A percentile compares a stretch with the other conserved stretches of the same genome.
Conservation (phyloP, 2,329 filamentous ascomycete genomes). For the Bertia moriformis region DNA sequence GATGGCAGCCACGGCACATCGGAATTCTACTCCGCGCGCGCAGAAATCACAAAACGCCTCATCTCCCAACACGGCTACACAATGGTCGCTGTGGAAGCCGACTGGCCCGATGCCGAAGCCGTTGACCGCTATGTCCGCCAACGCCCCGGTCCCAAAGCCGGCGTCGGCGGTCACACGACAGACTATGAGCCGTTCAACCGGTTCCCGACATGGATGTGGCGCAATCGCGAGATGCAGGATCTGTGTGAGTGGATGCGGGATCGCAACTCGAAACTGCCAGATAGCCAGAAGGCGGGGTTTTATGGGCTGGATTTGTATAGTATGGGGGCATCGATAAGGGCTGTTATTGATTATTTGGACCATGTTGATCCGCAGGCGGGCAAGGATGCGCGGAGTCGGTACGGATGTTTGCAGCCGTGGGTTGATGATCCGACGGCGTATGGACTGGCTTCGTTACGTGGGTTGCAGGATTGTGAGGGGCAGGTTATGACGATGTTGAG, state of each 20-base stretch:
- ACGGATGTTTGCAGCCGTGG: constrained; percentile 30
- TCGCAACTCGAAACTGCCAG: constrained; percentile 15
- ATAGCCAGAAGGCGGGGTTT: constrained; percentile 16
- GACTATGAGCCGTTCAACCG: constrained; percentile 20
- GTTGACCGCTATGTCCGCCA: constrained; percentile 33
- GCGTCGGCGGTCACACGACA: constrained; percentile 9
- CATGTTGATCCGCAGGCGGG: constrained; percentile 24
- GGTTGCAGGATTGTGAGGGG: constrained; percentile 27
- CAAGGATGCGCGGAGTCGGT: constrained; percentile 24
- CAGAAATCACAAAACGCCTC: constrained; percentile 32
- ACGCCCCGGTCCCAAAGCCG: constrained; percentile 18
- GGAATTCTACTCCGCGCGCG: constrained; percentile 35
- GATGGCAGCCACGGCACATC: constrained; percentile 36
- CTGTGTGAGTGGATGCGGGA: constrained; percentile 34
- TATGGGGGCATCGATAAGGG: constrained; percentile 26
- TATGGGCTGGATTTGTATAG: constrained; percentile 37
- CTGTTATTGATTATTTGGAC: constrained; percentile 31
- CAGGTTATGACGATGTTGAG: constrained; percentile 27
- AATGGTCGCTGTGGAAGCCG: constrained; percentile 32
- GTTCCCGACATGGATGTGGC: constrained; percentile 42
- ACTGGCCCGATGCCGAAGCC: constrained; percentile 36
- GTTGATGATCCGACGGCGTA: constrained; percentile 31
- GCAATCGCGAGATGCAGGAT: constrained; percentile 32
- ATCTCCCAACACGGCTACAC: constrained; percentile 33
- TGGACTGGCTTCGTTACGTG: constrained; percentile 20